Conservation (phyloP, 148 eudicot species). For the Amaranthus hypochondriacus region DNA sequence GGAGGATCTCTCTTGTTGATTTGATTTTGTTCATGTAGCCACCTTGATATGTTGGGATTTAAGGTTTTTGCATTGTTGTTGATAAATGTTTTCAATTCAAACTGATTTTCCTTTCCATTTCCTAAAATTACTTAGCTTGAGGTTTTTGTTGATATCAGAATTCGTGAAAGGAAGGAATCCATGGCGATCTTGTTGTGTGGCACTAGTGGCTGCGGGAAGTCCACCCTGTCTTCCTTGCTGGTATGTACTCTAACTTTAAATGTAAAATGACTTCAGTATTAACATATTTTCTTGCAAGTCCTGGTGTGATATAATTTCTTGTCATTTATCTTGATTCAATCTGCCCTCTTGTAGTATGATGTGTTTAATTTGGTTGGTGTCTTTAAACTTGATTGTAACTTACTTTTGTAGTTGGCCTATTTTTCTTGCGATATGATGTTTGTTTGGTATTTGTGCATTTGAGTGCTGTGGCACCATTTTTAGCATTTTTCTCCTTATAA, state of each 20-base stretch:
- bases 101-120: background rate
- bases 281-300: background rate
- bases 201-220: constrained; percentile 96
- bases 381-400: background rate
- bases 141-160: constrained; percentile 48
- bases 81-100: too few relatives aligned
- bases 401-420: background rate
- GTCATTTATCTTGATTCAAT: background rate
- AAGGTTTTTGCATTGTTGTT: too few relatives aligned
- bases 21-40: too few relatives aligned
- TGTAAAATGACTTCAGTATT: background rate
- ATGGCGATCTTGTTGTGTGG: constrained; percentile 84
- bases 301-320: background rate
- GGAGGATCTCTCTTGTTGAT: too few relatives aligned
- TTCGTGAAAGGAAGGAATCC: constrained; percentile 88
- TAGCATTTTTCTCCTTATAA: background rate
- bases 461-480: background rate
- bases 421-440: background rate
- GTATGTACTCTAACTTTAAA: constrained; percentile 29
- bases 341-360: background rate
- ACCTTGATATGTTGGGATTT: too few relatives aligned
- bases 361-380: background rate
- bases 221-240: constrained; percentile 91
- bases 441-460: background rate
- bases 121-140: background rate